A percentile compares a stretch with the other conserved stretches of the same genome.
Evolutionary conservation across 2,329 filamentous ascomycete genomes (phyloP).

Genomic region (Neobulgaria alba): DNA sequence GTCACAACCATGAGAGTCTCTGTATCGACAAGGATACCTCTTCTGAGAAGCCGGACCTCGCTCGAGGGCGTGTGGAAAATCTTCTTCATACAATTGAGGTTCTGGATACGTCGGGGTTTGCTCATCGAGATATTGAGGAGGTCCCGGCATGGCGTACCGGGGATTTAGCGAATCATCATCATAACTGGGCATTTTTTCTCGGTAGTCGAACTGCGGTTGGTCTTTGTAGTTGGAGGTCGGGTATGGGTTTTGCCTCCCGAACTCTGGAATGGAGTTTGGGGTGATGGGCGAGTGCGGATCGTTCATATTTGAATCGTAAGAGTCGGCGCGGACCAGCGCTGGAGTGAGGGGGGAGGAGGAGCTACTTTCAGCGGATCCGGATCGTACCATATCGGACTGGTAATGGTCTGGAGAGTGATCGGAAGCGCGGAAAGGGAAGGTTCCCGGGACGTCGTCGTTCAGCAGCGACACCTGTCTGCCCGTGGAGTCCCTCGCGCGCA

Average conservation of each 20-base stretch:
- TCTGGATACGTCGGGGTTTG: slow-evolving; percentile 11
- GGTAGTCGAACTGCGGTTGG: slow-evolving; percentile 34
- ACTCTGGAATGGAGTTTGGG: slow-evolving; percentile 38
- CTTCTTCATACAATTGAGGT: slow-evolving; percentile 14
- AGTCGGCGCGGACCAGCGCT: slow-evolving; percentile 50
- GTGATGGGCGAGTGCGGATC: slow-evolving; percentile 49
- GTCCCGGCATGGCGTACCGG: slow-evolving; percentile 8
- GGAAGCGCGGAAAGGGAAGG: slow-evolving; percentile 9
- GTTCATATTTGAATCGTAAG: slow-evolving; percentile 51
- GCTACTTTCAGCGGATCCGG: slow-evolving; percentile 19
- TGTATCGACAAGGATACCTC: slow-evolving; percentile 67
- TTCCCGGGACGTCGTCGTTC: slow-evolving; percentile 41
- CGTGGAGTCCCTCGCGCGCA: slow-evolving; percentile 47
- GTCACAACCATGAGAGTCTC: slow-evolving; percentile 61
- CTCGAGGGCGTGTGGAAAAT: slow-evolving; percentile 7
- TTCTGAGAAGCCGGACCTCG: slow-evolving; percentile 32
- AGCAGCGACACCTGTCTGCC: slow-evolving; percentile 52
- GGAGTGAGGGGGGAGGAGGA: slow-evolving; percentile 33
- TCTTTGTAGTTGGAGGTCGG: slow-evolving; percentile 19
- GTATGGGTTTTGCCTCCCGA: slow-evolving; percentile 28
- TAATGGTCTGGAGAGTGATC: slow-evolving; percentile 7
- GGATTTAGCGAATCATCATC: slow-evolving; percentile 7
- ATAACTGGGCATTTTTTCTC: slow-evolving; percentile 7
- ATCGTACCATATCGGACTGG: slow-evolving; percentile 15
- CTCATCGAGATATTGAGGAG: slow-evolving; percentile 7